Base-by-base conservation (phyloP, 2,329 filamentous ascomycete genomes). In the Trichoderma citrinoviride region DNA sequence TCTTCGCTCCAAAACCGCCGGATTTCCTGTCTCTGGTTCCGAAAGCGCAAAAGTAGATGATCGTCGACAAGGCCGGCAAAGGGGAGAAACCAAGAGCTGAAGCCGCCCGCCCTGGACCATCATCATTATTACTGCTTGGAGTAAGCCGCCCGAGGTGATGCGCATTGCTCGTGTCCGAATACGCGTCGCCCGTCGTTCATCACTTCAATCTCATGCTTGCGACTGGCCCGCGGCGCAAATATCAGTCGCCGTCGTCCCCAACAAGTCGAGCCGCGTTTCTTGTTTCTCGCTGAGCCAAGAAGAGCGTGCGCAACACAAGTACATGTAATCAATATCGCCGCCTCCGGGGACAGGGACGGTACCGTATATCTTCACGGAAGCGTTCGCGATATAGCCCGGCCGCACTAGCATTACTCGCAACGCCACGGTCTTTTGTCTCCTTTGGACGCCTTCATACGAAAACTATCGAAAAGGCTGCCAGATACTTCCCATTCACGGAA, bases 351-450 rank as follows among this genome's bases (percentile, higher is more conserved):
- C 33, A 37, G 33, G 10, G 21, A 12, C 40, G 23, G 33, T 55
- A 55, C 21, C 21, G 41, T 40, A n/a, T n/a, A 25, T 41, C n/a
- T 37, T 29, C 37, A 27, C 56, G n/a, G 41, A 23, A 19, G 14
- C 10, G 12, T 40, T 37, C 15, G n/a, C 23, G 55, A 47, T 37
- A 12, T 37, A 33, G 55, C 37, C 33, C 33, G n/a, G 44, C 21
- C 23, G 47, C 58, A 52, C 58, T 61, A 61, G 58, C 58, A 61
- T 61, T 61, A 61, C 58, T 61, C 58, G 58, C 21, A 19, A 44
- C 40, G 58, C 49, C 25, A 37, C 25, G 53, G 7, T 43, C 37
- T 27, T 27, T 27, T 7, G 17, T 17, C 37, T 61, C 25, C 17
- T 46, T 21, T 23, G 40, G 47, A 27, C 40, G 47, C 58, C 44